Evolutionary conservation across 2,329 filamentous ascomycete species (phyloP), one percentile per base, ranked within the genome.

Genomic region (Ustilaginoidea virens): DNA sequence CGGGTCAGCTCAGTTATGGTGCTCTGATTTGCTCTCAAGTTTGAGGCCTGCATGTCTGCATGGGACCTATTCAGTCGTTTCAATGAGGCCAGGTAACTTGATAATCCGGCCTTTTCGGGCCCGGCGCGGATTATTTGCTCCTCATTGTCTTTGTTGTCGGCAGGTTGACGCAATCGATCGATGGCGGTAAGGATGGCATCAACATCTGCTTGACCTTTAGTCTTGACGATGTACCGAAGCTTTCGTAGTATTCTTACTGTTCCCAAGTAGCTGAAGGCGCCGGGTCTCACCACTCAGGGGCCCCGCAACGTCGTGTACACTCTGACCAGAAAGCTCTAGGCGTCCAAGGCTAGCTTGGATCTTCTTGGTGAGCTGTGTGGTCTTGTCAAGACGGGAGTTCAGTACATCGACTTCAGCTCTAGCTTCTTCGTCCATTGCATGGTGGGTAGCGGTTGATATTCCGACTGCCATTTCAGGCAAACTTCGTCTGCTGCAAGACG

Each of bases 241-340:
- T n/a, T 6, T 13, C 15, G 15, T 13, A 13, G 12, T 53, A 15
- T 8, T 53, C 67, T 43, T 49, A 80, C 77, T 98, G 39, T 69
- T 74, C 39, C 81, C 85, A 20, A 92, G 71, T n/a, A 77, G 69
- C 53, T 96, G 90, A 14, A 96, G 65, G 37, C 75, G 78, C 52
- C 83, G 80, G 1, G 90, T 96, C 52, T 94, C 92, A 43, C 80
- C 81, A 48, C 86, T 92, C 23, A 98, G 77, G 7, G 90, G 90
- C 1, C 83, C 83, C 32, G 92, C 85, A 8, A 92, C 86, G 47
- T 93, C 82, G 45, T 83, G 78, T 13, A 96, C 85, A 35, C 80
- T 86, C 55, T 85, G 83, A 12, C 87, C 90, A 30, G 82, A 92
- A 21, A 77, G 73, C 44, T 96, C 85, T 19, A 98, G 64, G 32